Evolutionary conservation across 2,329 filamentous ascomycete species (phyloP).

Genomic region (Colletotrichum sp.): DNA sequence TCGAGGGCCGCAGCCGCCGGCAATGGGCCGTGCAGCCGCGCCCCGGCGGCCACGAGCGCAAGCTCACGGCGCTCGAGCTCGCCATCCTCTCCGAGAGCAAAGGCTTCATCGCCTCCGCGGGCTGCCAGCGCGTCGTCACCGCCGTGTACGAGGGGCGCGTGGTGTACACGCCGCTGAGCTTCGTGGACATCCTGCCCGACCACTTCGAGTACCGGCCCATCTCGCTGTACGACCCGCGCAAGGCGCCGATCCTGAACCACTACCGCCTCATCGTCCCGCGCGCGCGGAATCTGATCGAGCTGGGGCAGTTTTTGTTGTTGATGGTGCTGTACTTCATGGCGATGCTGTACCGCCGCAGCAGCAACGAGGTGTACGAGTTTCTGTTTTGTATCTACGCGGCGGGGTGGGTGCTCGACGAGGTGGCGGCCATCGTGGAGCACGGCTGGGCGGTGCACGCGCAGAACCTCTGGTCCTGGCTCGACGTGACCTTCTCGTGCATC

Average conservation of each 20-base stretch:
- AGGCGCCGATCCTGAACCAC: slow-evolving; percentile 71
- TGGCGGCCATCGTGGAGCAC: slow-evolving; percentile 71
- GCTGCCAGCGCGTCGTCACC: slow-evolving; percentile 73
- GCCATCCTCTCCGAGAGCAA: slow-evolving; percentile 77
- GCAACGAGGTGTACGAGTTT: slow-evolving; percentile 58
- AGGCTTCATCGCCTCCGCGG: slow-evolving; percentile 67
- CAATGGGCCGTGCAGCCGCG: slow-evolving; percentile 45
- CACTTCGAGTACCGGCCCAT: slow-evolving; percentile 76
- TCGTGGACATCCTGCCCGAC: slow-evolving; percentile 76
- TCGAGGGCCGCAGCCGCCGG: slow-evolving; percentile 19
- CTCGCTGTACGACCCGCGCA: slow-evolving; percentile 71
- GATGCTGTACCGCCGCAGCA: slow-evolving; percentile 62
- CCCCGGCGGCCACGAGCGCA: slow-evolving; percentile 48
- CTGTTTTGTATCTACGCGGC: slow-evolving; percentile 68
- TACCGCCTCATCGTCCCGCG: slow-evolving; percentile 75
- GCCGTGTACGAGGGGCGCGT: slow-evolving; percentile 73
- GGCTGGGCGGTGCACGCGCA: slow-evolving; percentile 73
- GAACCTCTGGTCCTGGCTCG: slow-evolving; percentile 77
- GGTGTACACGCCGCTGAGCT: slow-evolving; percentile 73
- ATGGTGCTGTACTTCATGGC: slow-evolving; percentile 67
- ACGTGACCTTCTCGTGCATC: slow-evolving; percentile 70
- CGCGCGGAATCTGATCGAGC: slow-evolving; percentile 70
- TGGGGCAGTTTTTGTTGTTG: slow-evolving; percentile 69
- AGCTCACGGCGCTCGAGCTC: slow-evolving; percentile 73
- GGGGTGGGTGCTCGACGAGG: slow-evolving; percentile 72